These are phyloP conservation scores for Candida sphagnicola DNA, from an alignment of 805 yeast genomes.

Conservation along the genomic window DNA sequence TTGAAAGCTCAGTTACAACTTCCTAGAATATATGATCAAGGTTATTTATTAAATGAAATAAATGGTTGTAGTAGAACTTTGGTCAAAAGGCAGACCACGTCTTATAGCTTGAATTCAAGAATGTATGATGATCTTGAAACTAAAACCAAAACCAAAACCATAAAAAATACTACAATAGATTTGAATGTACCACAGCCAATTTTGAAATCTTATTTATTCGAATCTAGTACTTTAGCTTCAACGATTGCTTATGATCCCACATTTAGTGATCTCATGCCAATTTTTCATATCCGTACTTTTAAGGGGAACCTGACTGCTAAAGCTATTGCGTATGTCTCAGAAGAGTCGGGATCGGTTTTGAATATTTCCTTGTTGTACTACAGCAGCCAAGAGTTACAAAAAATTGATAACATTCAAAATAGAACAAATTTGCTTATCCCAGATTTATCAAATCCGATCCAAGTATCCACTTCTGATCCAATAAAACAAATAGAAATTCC, in stretches of 20 bases:
- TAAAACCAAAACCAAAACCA: background rate
- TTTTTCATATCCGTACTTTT: slow-evolving; percentile 13
- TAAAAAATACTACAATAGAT: background rate
- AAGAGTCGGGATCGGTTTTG: slow-evolving; percentile 24
- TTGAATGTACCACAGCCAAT: slow-evolving; percentile 1
- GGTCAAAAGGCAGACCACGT: slow-evolving; percentile 7
- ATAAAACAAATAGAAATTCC: slow-evolving; percentile 40
- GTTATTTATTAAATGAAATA: slow-evolving; percentile 12
- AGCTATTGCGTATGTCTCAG: slow-evolving; percentile 26
- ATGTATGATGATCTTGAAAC: slow-evolving; percentile 10
- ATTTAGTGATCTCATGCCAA: slow-evolving; percentile 19
- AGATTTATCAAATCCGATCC: slow-evolving; percentile 10
- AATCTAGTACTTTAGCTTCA: slow-evolving; percentile 22
- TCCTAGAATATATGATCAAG: slow-evolving; percentile 20
- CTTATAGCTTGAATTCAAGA: slow-evolving; percentile 9
- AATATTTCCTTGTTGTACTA: slow-evolving; percentile 18
- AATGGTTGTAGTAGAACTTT: slow-evolving; percentile 8
- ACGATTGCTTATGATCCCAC: slow-evolving; percentile 33
- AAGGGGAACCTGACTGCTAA: slow-evolving; percentile 5
- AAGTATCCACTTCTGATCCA: slow-evolving; percentile 26
- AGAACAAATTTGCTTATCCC: slow-evolving; percentile 14
- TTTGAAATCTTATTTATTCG: slow-evolving; percentile 6
- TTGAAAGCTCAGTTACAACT: slow-evolving; percentile 15
- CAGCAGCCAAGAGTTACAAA: slow-evolving; percentile 2
- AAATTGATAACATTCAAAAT: background rate